Base-by-base conservation (phyloP, 352 stramenopile genomes). In the Globisporangium alternatum region DNA sequence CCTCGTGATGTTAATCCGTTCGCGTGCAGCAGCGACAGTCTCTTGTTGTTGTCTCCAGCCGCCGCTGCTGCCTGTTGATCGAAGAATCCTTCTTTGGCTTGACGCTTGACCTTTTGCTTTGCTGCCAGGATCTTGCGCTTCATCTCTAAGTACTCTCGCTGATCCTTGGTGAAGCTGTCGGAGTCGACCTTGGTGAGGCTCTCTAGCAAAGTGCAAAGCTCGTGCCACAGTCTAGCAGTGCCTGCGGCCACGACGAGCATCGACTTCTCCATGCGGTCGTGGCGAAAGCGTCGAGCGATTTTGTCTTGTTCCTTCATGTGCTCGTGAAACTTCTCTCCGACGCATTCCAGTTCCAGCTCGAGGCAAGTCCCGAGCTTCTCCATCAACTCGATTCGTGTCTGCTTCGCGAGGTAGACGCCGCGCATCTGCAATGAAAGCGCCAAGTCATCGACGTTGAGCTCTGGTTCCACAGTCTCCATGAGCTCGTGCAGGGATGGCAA, bases 271-370 rank as follows among this genome's bases (percentile, higher is more conserved):
- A 74, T 72, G 5, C 75, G 78, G 21, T 88, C 79, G 25, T 88
- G 83, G 19, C 74, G 80, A 35, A 83, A 71, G 12, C 67, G 69
- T 19, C 79, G 66, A 13, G 77, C 74, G 8, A 83, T 57, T 33
- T 80, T 77, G 55, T 93, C 85, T 58, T 90, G 78, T 2, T 82
- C 70, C 48, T 90, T 91, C 76, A 93, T 78, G 54, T 90, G 71
- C 0, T 72, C 56, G 57, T 91, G 81, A 22, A 92, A 93, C 47
- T 74, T 76, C 0, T 59, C 60, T 2, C 81, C 85, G 35, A 92
- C 59, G 28, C 83, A 92, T 37, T 93, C 85, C 19, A 90, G 21
- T 56, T 93, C 85, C 0, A 93, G 78, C 49, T 73, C 63, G 0
- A 93, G 41, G 35, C 76, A 89, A 35, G 84, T 68, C 0, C 76